phyloP scores from a whole-genome alignment of 768 basidiomycete species.

The Lactarius deliciosus region DNA sequence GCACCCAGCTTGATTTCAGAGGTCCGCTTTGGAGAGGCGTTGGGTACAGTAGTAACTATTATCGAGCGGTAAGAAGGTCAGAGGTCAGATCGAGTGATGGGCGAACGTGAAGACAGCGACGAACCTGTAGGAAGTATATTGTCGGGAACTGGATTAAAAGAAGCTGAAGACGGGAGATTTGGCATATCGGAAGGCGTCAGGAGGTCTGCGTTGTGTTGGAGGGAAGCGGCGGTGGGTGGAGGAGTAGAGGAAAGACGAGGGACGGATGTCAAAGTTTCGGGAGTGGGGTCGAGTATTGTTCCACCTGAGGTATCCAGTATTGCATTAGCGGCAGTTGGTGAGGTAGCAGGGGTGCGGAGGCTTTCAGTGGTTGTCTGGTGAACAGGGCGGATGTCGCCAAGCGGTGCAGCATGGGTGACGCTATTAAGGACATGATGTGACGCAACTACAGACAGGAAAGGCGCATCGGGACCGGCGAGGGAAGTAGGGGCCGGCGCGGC shows the following conservation, averaged over 20 bases:
- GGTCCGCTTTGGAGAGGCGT: too few relatives aligned
- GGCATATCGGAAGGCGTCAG: rapidly evolving
- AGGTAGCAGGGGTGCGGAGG: not conserved
- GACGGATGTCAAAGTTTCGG: not conserved
- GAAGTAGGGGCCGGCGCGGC: too few relatives aligned
- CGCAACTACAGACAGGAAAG: not conserved
- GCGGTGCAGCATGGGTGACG: not conserved
- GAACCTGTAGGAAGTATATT: not conserved
- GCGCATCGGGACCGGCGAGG: not conserved
- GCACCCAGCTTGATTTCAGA: too few relatives aligned
- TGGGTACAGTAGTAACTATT: too few relatives aligned
- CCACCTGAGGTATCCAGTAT: not conserved
- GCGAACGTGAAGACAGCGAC: not conserved
- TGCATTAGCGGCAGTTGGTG: not conserved
- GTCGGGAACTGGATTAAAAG: not conserved
- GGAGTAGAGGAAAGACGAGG: not conserved
- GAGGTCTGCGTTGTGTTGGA: not conserved
- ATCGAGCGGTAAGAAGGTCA: too few relatives aligned
- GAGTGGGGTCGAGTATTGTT: not conserved
- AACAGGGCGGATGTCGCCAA: too few relatives aligned
- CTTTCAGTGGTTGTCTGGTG: too few relatives aligned
- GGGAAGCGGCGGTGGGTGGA: too few relatives aligned
- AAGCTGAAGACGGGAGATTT: not conserved
- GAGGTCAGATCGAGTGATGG: not conserved
- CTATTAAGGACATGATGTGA: not conserved